Base-by-base conservation (phyloP, 768 basidiomycete species). In the Trametes sanguinea region DNA sequence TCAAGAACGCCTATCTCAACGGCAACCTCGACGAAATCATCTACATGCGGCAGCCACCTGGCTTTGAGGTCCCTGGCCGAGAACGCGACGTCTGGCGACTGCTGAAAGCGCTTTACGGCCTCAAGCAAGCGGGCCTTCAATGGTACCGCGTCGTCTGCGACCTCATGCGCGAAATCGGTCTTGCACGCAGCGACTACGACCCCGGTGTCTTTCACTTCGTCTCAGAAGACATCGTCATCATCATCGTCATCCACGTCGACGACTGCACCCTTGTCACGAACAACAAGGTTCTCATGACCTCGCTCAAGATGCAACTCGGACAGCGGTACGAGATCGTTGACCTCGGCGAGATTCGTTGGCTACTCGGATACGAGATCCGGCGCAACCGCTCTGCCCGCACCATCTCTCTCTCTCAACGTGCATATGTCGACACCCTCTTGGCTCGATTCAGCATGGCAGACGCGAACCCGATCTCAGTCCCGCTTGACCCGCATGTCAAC, bases 1-100 rank as follows among this genome's bases (percentile, higher is more conserved):
- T 79, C 42, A 75, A 75, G 43, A 68, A 65, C 0, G 76, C 72
- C 2, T 75, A 69, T 48, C 71, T 74, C 29, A 69, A 74, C 29
- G 64, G 64, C 0, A 29, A 60, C 2, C 60, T 69, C 27, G 51
- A 65, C 22, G 66, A 71, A 44, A 40, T 22, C 5, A 58, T 68
- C 40, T 63, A 60, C 35, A 60, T 66, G 53, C 14, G 17, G 2
- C 61, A 51, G 29, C 65, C 61, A 0, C 61, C 57, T 0, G 64
- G 46, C 7, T 35, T 35, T 13, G 47, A 51, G 22, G 9, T 46
- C 10, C n/a, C 62, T 1, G 63, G 55, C 22, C 11, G 51, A 8
- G 30, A 40, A 16, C 64, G 69, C 9, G 58, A 55, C 30, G 67
- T 69, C 22, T 61, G 54, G 13, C n/a, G 32, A 1, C 64, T 71